Evolutionary conservation across 805 yeast genomes (phyloP).

Genomic region (Saccharomycopsis sp.): DNA sequence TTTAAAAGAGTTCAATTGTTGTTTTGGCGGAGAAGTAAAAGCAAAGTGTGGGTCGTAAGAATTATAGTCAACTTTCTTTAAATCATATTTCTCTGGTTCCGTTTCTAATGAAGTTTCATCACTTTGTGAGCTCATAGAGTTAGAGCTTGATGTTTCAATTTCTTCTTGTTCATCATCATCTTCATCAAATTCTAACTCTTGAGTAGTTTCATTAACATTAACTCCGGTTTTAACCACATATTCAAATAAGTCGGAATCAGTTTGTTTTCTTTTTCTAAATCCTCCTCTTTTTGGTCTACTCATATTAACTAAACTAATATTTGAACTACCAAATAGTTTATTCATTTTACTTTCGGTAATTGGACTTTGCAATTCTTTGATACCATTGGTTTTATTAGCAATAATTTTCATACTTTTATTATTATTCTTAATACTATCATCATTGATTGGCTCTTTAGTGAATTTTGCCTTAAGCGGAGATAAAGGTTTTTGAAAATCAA

Average conservation of each 20-base stretch:
- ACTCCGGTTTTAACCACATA: neutral
- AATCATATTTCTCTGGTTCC: too few relatives aligned
- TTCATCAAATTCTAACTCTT: too few relatives aligned
- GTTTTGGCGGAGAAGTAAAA: too few relatives aligned
- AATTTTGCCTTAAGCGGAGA: constrained; percentile 10
- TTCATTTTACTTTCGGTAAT: constrained; percentile 16
- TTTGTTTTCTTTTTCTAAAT: neutral
- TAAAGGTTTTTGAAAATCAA: constrained; percentile 10
- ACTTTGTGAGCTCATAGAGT: too few relatives aligned
- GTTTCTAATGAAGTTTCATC: too few relatives aligned
- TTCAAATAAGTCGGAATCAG: neutral
- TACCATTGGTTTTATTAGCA: neutral
- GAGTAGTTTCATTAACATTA: too few relatives aligned
- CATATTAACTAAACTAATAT: constrained; percentile 16
- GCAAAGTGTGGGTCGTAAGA: too few relatives aligned
- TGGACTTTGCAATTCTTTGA: constrained; percentile 7
- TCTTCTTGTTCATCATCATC: too few relatives aligned
- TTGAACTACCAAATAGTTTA: constrained; percentile 13
- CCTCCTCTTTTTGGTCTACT: constrained; percentile 12
- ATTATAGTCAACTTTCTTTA: too few relatives aligned
- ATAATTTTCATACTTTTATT: neutral
- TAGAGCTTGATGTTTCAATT: too few relatives aligned
- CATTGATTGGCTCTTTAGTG: neutral
- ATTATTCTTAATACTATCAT: neutral
- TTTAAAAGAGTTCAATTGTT: too few relatives aligned